Conservation (phyloP, 257 asterid species). For the Penstemon davidsonii region DNA sequence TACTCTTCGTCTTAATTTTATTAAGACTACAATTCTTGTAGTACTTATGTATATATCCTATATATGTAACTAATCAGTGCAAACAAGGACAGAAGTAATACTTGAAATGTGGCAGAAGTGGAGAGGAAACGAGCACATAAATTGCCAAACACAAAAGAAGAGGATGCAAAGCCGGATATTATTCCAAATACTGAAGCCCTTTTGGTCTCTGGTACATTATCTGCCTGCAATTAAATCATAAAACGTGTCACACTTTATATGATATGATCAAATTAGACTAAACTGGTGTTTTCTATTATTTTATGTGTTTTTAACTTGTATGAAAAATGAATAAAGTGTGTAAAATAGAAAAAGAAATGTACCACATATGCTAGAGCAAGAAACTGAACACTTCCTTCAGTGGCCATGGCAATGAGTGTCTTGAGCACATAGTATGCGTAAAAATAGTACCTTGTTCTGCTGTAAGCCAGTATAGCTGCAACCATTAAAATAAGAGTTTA, state of each 20-base stretch:
- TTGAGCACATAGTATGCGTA: conserved; percentile 67
- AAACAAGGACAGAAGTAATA: conserved; percentile 16
- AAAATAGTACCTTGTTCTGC: conserved; percentile 64
- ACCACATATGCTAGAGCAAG: conserved; percentile 95
- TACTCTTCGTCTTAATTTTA: too few species aligned
- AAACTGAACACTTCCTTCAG: conserved; percentile 79
- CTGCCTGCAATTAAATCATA: conserved; percentile 57
- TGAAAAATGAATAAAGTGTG: not conserved
- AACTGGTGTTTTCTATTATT: too few species aligned
- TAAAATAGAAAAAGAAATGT: too few species aligned
- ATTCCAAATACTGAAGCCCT: conserved; percentile 78
- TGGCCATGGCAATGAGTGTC: conserved; percentile 69
- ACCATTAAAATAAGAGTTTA: too few species aligned
- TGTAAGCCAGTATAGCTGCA: conserved; percentile 69
- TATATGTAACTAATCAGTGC: not conserved
- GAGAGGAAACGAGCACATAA: conserved; percentile 77
- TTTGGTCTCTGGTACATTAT: conserved; percentile 68
- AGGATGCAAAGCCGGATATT: conserved; percentile 73
- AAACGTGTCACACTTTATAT: too few species aligned
- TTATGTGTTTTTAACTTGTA: too few species aligned
- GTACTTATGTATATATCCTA: not conserved
- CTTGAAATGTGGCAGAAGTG: conserved; percentile 74
- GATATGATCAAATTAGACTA: too few species aligned
- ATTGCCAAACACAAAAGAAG: conserved; percentile 84
- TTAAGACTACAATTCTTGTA: too few species aligned